A percentile compares a stretch with the other conserved stretches of the same genome.
These are phyloP conservation scores for Colletotrichum tropicale DNA, from an alignment of 2,329 filamentous ascomycete species.

Conservation along the genomic window DNA sequence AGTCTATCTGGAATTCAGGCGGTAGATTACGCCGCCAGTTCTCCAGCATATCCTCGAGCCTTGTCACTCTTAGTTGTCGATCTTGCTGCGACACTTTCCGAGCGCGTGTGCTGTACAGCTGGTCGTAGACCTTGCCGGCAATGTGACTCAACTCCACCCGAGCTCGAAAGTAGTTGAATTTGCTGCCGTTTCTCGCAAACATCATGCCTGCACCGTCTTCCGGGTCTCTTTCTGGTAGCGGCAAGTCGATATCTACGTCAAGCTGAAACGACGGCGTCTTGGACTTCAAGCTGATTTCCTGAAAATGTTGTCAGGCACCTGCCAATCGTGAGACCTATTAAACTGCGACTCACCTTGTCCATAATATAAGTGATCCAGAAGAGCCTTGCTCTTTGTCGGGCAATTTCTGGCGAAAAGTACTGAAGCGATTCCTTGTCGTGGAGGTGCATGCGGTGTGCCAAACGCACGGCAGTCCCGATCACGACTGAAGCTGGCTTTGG, in stretches of 20 bases:
- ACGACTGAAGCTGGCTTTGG: slow-evolving; percentile 40
- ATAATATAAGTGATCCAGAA: slow-evolving; percentile 47
- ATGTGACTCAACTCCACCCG: slow-evolving; percentile 44
- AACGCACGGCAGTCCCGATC: slow-evolving; percentile 40
- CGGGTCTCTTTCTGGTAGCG: slow-evolving; percentile 33
- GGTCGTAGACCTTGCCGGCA: slow-evolving; percentile 44
- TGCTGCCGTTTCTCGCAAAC: slow-evolving; percentile 35
- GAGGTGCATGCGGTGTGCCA: slow-evolving; percentile 39
- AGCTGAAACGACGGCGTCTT: slow-evolving; percentile 41
- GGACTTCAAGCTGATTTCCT: slow-evolving; percentile 40
- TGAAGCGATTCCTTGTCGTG: slow-evolving; percentile 32
- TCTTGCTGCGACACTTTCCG: slow-evolving; percentile 30
- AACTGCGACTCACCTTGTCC: slow-evolving; percentile 36
- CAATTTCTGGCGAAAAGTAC: slow-evolving; percentile 30
- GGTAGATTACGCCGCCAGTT: slow-evolving; percentile 41
- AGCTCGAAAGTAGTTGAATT: slow-evolving; percentile 43
- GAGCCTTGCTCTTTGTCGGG: slow-evolving; percentile 37
- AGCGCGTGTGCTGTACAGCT: slow-evolving; percentile 30
- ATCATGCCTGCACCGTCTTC: slow-evolving; percentile 37
- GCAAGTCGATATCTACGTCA: slow-evolving; percentile 45
- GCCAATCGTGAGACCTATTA: no score
- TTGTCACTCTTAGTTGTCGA: slow-evolving; percentile 30
- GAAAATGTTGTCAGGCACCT: neutral
- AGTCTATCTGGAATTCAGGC: slow-evolving; percentile 34
- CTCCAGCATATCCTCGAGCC: slow-evolving; percentile 35